Evolutionary conservation across 306 rosid genomes (phyloP).

Genomic region (Sicyos baderoa): DNA sequence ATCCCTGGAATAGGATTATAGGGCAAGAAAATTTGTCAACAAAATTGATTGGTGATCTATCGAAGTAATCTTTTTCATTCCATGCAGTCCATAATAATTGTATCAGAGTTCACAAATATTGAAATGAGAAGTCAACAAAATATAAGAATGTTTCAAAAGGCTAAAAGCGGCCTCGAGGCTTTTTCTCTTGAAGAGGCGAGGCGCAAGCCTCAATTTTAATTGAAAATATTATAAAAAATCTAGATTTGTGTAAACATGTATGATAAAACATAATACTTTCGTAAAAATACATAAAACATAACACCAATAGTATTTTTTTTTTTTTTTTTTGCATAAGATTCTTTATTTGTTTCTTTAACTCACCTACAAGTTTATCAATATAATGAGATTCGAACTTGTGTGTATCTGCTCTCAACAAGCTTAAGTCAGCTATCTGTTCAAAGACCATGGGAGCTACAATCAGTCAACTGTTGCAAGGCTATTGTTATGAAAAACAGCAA

Average conservation of each 20-base stretch:
- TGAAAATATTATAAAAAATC: too few species aligned
- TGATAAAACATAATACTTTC: too few species aligned
- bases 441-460: slow-evolving; percentile 15
- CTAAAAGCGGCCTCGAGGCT: too few species aligned
- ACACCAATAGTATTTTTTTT: too few species aligned
- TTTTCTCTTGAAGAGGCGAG: too few species aligned
- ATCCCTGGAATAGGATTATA: slow-evolving; percentile 79
- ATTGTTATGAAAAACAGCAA: too few species aligned
- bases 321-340: too few species aligned
- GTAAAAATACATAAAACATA: too few species aligned
- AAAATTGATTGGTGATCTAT: slow-evolving; percentile 77
- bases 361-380: slow-evolving; percentile 67
- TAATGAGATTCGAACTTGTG: slow-evolving; percentile 90
- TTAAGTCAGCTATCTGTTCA: slow-evolving; percentile 72
- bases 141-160: too few species aligned
- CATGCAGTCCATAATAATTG: slow-evolving; percentile 45
- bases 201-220: too few species aligned
- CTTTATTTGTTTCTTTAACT: slow-evolving; percentile 17
- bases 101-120: background rate
- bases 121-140: background rate
- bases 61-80: slow-evolving; percentile 44
- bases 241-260: too few species aligned
- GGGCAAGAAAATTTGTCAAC: slow-evolving; percentile 79
- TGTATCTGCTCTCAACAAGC: slow-evolving; percentile 58
- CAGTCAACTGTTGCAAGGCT: slow-evolving; percentile 15